Evolutionary conservation across 2,329 filamentous ascomycete genomes (phyloP).

Genomic region (Talaromyces sp.): DNA sequence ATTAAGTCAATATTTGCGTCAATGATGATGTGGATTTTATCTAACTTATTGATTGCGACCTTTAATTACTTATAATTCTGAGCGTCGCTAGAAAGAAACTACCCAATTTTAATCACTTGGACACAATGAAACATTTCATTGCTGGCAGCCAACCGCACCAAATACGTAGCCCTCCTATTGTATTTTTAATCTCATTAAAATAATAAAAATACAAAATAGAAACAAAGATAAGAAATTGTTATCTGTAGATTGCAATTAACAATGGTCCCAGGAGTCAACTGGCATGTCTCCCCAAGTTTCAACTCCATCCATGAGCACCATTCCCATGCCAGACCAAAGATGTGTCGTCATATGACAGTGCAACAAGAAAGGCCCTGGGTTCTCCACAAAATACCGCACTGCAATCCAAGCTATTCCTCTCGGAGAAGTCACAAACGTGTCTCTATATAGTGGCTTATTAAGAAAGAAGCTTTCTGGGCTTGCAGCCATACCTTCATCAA

Average conservation of each 20-base stretch:
- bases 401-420: slow-evolving; percentile 42
- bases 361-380: slow-evolving; percentile 51
- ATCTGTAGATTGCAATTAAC: not conserved
- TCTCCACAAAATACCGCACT: slow-evolving; percentile 48
- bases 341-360: slow-evolving; percentile 56
- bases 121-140: not conserved
- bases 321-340: slow-evolving; percentile 50
- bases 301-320: slow-evolving; percentile 44
- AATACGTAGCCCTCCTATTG: not conserved
- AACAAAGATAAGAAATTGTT: not conserved
- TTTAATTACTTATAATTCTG: too few species aligned
- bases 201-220: not conserved
- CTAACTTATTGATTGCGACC: too few species aligned
- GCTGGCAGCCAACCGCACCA: not conserved
- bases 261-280: slow-evolving; percentile 15
- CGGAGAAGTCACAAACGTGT: slow-evolving; percentile 39
- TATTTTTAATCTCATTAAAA: not conserved
- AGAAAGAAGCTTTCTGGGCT: slow-evolving; percentile 53
- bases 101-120: not conserved
- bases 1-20: too few species aligned
- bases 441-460: slow-evolving; percentile 49
- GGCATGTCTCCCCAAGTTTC: slow-evolving; percentile 28
- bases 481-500: slow-evolving; percentile 47
- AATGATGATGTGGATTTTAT: too few species aligned
- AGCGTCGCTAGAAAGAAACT: not conserved